Conservation (phyloP, 129 eudicot genomes). For the Apium graveolens region DNA sequence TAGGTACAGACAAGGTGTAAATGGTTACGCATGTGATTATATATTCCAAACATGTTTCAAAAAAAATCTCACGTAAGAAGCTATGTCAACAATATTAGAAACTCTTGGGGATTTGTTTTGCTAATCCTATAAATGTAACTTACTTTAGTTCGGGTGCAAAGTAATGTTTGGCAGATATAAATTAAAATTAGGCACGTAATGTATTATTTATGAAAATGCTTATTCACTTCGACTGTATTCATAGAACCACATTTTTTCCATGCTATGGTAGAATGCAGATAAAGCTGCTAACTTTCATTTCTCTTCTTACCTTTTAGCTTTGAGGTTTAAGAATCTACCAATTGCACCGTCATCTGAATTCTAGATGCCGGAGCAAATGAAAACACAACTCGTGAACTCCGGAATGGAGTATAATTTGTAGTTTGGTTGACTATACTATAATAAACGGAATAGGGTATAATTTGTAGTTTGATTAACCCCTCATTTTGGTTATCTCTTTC, state of each 20-base stretch:
- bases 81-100: neutral
- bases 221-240: neutral
- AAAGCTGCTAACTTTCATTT: neutral
- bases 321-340: neutral
- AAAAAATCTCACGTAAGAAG: neutral
- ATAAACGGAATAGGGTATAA: no score
- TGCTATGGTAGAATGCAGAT: neutral
- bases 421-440: no score
- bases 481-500: no score
- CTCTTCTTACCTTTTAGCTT: neutral
- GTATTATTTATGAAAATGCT: neutral
- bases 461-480: no score
- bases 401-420: no score
- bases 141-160: neutral
- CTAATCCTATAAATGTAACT: neutral
- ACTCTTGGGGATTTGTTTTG: neutral
- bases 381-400: no score
- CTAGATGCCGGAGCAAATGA: no score
- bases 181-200: neutral
- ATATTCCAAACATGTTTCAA: neutral
- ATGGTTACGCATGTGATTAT: neutral
- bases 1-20: neutral
- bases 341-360: no score
- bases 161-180: neutral
- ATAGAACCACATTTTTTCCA: neutral